A percentile compares a stretch with the other conserved stretches of the same genome.
These are phyloP conservation scores for Phytopythium boreale DNA, from an alignment of 352 stramenopile genomes.

Conservation along the genomic window DNA sequence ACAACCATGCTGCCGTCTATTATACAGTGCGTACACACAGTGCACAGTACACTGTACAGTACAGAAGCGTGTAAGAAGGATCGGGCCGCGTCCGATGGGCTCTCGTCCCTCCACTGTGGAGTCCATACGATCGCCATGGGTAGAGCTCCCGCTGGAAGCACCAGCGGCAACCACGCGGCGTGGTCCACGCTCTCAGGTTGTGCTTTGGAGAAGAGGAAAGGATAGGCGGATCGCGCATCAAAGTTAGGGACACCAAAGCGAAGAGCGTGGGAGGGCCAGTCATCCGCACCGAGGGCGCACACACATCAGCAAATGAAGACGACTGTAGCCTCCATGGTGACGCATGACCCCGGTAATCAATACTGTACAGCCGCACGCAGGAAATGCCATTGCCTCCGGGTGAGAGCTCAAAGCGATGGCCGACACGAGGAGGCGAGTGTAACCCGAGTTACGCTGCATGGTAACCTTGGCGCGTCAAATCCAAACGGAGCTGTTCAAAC, in stretches of 20 bases:
- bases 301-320: background rate
- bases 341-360: background rate
- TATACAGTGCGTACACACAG: no score
- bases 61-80: no score
- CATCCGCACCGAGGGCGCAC: background rate
- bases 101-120: no score
- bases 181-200: background rate
- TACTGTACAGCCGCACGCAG: background rate
- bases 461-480: slow-evolving; percentile 2
- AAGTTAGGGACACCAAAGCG: background rate
- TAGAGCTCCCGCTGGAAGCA: no score
- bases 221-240: background rate
- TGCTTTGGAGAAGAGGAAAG: background rate
- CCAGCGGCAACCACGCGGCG: background rate
- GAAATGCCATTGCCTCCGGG: background rate
- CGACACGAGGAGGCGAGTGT: background rate
- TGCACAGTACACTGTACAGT: no score
- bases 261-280: background rate
- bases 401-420: background rate
- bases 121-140: no score
- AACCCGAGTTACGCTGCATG: slow-evolving; percentile 1
- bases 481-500: slow-evolving; percentile 3
- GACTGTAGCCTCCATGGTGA: background rate
- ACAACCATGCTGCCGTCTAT: no score
- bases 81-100: no score